Base-by-base conservation (phyloP, 139 green algal genomes). In the Closterium sp. region DNA sequence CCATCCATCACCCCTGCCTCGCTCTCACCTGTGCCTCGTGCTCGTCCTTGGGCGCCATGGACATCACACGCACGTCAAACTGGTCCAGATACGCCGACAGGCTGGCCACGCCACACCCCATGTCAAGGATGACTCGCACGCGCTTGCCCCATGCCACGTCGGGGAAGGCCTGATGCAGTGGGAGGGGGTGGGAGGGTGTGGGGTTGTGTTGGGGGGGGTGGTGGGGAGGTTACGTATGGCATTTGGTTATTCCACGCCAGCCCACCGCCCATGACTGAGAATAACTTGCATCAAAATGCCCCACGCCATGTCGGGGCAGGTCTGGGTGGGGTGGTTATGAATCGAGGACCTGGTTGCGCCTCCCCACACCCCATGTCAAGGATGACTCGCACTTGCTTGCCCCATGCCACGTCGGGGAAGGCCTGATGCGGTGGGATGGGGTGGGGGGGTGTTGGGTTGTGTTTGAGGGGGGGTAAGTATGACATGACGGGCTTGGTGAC, bases 41-140 rank as follows among this genome's bases (percentile, higher is more conserved):
- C 88, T 87, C 88, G 88, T 91, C 88, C 8, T 91, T 91, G 16
- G 88, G 88, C 10, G 88, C 88, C 32, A 91, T 91, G 88, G 88
- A 91, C 36, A 91, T 91, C 12, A 38, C 36, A 0, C 33, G 8
- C 66, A 91, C 69, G 64, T 38, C 88, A n/a, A 43, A 43, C 34
- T 16, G 1, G 5, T 69, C 32, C 35, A 91, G 31, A 2, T 87
- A 87, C 10, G 88, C 88, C 28, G 30, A 31, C 2, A 86, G 33
- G 33, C 88, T 91, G 25, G 88, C 88, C 88, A 91, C 88, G 16
- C 88, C 88, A 34, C 88, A 91, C 12, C 88, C 88, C 88, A 91
- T 86, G 88, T 91, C 88, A 38, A 91, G 88, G 12, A 87, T 38
- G 28, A 86, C 69, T 3, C 88, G 88, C 25, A 89, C 30, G 16